Evolutionary conservation across 2,329 filamentous ascomycete genomes (phyloP).

Genomic region (Immersiporthe knoxdaviesiana): DNA sequence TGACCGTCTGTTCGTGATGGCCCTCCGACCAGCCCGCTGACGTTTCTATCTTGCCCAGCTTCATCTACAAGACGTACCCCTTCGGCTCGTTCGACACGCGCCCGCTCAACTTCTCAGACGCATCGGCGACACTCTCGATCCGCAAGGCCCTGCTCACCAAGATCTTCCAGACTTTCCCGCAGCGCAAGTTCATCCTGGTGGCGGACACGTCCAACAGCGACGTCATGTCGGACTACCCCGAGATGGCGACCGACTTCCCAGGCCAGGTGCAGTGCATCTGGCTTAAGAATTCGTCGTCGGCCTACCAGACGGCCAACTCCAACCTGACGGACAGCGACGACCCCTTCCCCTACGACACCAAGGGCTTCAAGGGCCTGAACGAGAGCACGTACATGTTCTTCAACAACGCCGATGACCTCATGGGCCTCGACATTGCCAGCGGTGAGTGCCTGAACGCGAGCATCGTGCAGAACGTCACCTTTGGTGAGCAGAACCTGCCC

Average conservation of each 20-base stretch:
- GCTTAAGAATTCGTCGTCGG: conserved; percentile 59
- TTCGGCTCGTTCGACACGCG: conserved; percentile 77
- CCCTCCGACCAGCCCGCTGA: conserved; percentile 9
- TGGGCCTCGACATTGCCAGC: conserved; percentile 65
- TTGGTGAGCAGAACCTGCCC: conserved; percentile 64
- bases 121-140: conserved; percentile 71
- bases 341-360: conserved; percentile 76
- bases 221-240: conserved; percentile 69
- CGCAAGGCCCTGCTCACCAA: conserved; percentile 71
- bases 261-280: conserved; percentile 78
- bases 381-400: conserved; percentile 81
- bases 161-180: conserved; percentile 74
- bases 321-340: conserved; percentile 68
- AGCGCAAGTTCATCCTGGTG: conserved; percentile 75
- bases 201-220: conserved; percentile 79
- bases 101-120: conserved; percentile 78
- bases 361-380: conserved; percentile 68
- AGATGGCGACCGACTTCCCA: conserved; percentile 67
- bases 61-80: conserved; percentile 79
- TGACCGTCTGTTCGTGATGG: too few relatives aligned
- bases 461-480: conserved; percentile 73
- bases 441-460: conserved; percentile 69
- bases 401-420: conserved; percentile 69
- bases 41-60: conserved; percentile 38
- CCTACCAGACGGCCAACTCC: conserved; percentile 43